Evolutionary conservation across 495 filamentous ascomycete species (phyloP), one percentile per base, ranked within the genome.

Genomic region (Cercophora newfieldiana): DNA sequence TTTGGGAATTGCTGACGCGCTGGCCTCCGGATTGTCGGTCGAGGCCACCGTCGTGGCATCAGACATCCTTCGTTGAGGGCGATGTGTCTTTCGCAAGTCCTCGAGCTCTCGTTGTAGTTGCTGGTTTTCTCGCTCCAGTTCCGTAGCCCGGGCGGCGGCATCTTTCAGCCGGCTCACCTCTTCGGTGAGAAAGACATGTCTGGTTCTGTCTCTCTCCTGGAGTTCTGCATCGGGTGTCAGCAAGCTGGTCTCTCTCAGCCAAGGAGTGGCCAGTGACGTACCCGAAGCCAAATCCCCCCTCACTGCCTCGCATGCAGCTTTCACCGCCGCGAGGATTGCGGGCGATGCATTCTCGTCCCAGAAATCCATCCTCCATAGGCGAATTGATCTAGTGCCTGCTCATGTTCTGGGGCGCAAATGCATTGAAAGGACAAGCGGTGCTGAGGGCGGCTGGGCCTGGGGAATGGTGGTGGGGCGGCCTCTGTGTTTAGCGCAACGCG

Each of bases 311-410:
- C 77, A 83, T 1, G 68, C 76, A 26, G 70, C 69, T 28, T 75
- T 66, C 7, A 84, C 68, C 19, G 81, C 79, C 29, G 77, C 75
- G 30, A 81, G 67, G 21, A 84, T 68, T 53, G 72, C 72, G 51
- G 75, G 74, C 51, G 72, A 75, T 33, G 78, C 81, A 26, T 68
- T 75, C 44, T 60, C 59, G 33, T 76, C 66, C 81, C 80, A 82
- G 59, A 66, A 75, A 7, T 74, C 75, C 80, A 79, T 83, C 22
- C 24, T 64, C 18, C 30, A 7, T 2, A 16, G 0, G 0, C 16
- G 12, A 47, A 48, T 44, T 24, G 30, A 33, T 58, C 0, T 25
- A 16, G 26, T 30, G 14, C n/a, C 22, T 28, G 19, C 22, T 55
- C 5, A 12, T 28, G 18, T 26, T 55, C 21, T 10, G 25, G 12